These are phyloP conservation scores for Ustilago sp. DNA, from an alignment of 1,284 basidiomycete genomes.

Conservation along the genomic window DNA sequence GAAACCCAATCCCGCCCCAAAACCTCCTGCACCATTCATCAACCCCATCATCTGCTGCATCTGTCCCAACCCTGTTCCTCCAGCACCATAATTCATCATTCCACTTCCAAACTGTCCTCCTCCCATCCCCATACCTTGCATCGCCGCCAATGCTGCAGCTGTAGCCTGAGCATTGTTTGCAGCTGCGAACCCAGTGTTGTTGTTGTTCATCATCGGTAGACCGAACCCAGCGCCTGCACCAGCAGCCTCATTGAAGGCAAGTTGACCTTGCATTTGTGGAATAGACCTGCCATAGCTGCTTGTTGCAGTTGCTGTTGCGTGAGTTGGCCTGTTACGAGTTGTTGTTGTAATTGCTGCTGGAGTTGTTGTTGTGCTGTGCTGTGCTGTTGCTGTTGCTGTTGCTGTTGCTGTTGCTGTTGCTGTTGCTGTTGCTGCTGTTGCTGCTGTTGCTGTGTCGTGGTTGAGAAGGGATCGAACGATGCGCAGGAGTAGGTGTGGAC, in stretches of 20 bases:
- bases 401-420: constrained; percentile 18
- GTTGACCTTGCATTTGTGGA: constrained; percentile 24
- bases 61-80: constrained; percentile 14
- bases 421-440: no score
- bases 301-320: constrained; percentile 21
- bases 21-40: constrained; percentile 26
- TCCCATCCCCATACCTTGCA: constrained; percentile 33
- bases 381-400: constrained; percentile 28
- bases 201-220: constrained; percentile 44
- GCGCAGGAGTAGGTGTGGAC: constrained; percentile 45
- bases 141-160: constrained; percentile 33
- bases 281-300: constrained; percentile 31
- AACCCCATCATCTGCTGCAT: constrained; percentile 53
- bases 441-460: no score
- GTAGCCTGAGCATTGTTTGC: constrained; percentile 28
- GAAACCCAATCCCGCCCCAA: constrained; percentile 24
- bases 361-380: constrained; percentile 16
- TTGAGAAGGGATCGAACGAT: constrained; percentile 42
- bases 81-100: constrained; percentile 24
- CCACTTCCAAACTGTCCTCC: constrained; percentile 24
- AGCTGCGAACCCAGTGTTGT: constrained; percentile 17
- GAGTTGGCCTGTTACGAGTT: constrained; percentile 26
- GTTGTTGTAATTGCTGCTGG: constrained; percentile 17
- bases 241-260: constrained; percentile 9
- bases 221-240: constrained; percentile 10